These are phyloP conservation scores for Thermoascus crustaceus DNA, from an alignment of 2,329 filamentous ascomycete genomes.

Conservation along the genomic window DNA sequence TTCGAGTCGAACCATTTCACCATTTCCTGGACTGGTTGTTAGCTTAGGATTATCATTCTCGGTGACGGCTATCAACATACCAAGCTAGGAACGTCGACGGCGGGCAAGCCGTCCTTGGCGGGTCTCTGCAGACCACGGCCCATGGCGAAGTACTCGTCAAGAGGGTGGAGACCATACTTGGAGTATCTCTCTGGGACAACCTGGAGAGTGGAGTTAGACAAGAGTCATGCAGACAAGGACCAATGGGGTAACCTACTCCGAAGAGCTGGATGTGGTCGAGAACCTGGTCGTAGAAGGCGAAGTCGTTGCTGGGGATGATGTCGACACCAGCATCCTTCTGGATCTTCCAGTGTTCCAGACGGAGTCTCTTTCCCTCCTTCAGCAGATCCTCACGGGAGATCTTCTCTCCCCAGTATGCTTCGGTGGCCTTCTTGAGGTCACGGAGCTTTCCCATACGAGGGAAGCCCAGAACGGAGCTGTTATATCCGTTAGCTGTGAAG, in stretches of 20 bases:
- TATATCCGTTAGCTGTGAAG: no score
- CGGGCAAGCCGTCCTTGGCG: conserved; percentile 43
- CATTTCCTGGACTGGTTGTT: conserved; percentile 62
- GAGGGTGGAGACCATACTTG: conserved; percentile 72
- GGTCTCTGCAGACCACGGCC: conserved; percentile 94
- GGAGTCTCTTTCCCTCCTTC: conserved; percentile 90
- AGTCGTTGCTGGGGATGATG: conserved; percentile 98
- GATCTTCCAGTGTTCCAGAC: conserved; percentile 97
- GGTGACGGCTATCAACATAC: conserved; percentile 43
- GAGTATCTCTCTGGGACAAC: conserved; percentile 89
- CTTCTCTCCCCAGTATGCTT: conserved; percentile 96
- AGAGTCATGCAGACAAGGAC: conserved; percentile 12
- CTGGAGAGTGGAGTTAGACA: conserved; percentile 37
- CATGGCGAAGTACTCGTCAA: conserved; percentile 99
- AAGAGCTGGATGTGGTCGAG: conserved; percentile 98
- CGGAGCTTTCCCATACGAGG: conserved; percentile 96
- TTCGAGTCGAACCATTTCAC: conserved; percentile 99
- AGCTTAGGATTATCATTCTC: conserved; percentile 11
- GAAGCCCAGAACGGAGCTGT: conserved; percentile 81
- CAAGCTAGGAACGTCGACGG: conserved; percentile 79
- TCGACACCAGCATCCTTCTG: conserved; percentile 98
- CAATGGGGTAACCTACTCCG: conserved; percentile 56
- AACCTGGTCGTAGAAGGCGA: conserved; percentile 96
- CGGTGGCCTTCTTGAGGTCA: conserved; percentile 99
- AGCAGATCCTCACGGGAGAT: conserved; percentile 85